These are phyloP conservation scores for Aspergillus leporis DNA, from an alignment of 495 filamentous ascomycete genomes.

Conservation along the genomic window DNA sequence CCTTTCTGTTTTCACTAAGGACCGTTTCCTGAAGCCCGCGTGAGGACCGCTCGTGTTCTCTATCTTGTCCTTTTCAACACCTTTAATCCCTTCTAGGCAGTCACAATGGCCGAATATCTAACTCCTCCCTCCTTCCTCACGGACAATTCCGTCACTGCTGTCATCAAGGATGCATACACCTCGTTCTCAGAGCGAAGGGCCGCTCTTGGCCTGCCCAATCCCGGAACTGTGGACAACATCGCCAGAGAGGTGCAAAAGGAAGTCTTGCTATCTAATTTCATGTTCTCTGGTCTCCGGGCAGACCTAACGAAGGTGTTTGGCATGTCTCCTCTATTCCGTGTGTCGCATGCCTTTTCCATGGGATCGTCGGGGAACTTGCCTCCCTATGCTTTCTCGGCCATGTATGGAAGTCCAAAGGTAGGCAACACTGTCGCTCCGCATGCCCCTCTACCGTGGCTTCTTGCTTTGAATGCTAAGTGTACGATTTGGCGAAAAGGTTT, in stretches of 20 bases:
- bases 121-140: slow-evolving; percentile 66
- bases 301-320: slow-evolving; percentile 95
- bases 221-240: slow-evolving; percentile 89
- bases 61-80: neutral
- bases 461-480: slow-evolving; percentile 8
- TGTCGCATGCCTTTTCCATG: slow-evolving; percentile 94
- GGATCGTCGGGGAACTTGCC: slow-evolving; percentile 76
- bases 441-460: slow-evolving; percentile 2
- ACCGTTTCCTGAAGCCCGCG: slow-evolving; percentile 14
- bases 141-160: slow-evolving; percentile 68
- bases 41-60: slow-evolving; percentile 1
- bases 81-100: slow-evolving; percentile 10
- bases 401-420: slow-evolving; percentile 92
- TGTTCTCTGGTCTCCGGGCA: slow-evolving; percentile 92
- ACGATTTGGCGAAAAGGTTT: slow-evolving; percentile 59
- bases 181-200: slow-evolving; percentile 83
- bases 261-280: slow-evolving; percentile 90
- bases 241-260: slow-evolving; percentile 90
- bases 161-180: slow-evolving; percentile 74
- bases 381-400: slow-evolving; percentile 90
- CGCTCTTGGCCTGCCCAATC: slow-evolving; percentile 85
- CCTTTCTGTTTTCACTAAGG: slow-evolving; percentile 17
- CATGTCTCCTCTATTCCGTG: slow-evolving; percentile 90
- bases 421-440: slow-evolving; percentile 31
- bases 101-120: slow-evolving; percentile 46